phyloP scores from a whole-genome alignment of 2,329 filamentous ascomycete species.

The Fusarium sp. region DNA sequence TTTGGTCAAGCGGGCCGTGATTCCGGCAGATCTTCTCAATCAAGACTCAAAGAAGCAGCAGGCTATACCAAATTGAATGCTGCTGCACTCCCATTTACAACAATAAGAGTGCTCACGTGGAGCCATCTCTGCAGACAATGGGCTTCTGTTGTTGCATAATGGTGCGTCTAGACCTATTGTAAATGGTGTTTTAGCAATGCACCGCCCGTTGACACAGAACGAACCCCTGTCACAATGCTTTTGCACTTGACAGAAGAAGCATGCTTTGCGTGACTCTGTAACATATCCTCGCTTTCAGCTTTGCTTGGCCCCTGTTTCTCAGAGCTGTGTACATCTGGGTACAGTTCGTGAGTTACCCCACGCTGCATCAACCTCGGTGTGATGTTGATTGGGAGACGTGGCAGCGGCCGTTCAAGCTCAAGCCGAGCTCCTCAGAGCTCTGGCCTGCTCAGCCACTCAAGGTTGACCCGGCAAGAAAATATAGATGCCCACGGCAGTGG shows the following conservation, averaged over 20 bases:
- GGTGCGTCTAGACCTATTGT: not conserved
- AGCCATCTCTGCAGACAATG: conserved; percentile 17
- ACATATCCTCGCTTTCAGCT: not conserved
- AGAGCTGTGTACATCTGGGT: not conserved
- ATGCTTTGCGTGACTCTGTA: conserved; percentile 27
- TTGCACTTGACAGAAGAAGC: conserved; percentile 25
- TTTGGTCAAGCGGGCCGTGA: not conserved
- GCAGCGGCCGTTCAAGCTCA: not conserved
- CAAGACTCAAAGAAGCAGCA: not conserved
- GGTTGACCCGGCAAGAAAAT: not conserved
- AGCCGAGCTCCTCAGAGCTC: not conserved
- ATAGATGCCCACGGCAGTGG: not conserved
- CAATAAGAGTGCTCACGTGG: conserved; percentile 9
- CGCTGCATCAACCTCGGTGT: not conserved
- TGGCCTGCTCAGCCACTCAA: not conserved
- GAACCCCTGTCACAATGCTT: not conserved
- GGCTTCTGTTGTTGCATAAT: not conserved
- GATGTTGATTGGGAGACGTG: not conserved
- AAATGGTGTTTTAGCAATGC: not conserved
- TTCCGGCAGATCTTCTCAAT: not conserved
- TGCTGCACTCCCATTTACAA: not conserved
- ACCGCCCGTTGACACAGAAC: not conserved
- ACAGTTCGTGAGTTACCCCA: not conserved
- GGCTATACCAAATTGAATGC: not conserved
- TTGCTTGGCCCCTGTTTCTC: not conserved